Evolutionary conservation across 2,329 filamentous ascomycete species (phyloP), one percentile per base, ranked within the genome.

Genomic region (Trichoderma koningiopsis): DNA sequence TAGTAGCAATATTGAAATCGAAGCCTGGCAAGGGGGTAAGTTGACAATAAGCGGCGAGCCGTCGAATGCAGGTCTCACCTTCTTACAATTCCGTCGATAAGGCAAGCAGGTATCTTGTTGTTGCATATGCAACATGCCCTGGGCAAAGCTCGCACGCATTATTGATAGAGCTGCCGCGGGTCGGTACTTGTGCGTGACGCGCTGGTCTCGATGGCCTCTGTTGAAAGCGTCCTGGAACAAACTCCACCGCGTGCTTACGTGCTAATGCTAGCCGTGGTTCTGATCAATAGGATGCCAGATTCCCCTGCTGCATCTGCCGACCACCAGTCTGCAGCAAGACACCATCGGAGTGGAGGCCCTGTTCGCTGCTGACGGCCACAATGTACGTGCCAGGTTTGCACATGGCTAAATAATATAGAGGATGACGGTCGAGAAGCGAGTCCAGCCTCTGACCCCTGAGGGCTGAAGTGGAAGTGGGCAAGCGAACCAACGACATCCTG

Each of bases 391-490:
- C 47, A 52, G n/a, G n/a, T 31, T 52, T 19, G 53, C 62, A 57
- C 27, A n/a, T 58, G 55, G 52, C 37, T 31, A 63, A n/a, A 63
- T 49, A n/a, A 64, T 69, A 49, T 69, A 49, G 59, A 64, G 67
- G 49, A 62, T 64, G 52, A 59, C 40, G 60, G 53, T 69, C 59
- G 59, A 43, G 40, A 63, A 35, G n/a, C 67, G 63, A 69, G 68
- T 67, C 62, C 62, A 60, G 68, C 68, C 62, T 67, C 68, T 27
- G 55, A 56, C 68, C 68, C 62, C 56, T 63, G 63, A 68, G 62
- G 56, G 68, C 68, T 70, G 68, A 70, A 53, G 64, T 33, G 53
- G 27, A 66, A 43, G 64, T 33, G 53, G 27, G 52, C 58, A 40
- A 40, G 49, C 57, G 57, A 49, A 27, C 57, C 69, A 70, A 68